Base-by-base conservation (phyloP, 2,329 filamentous ascomycete genomes). In the Trichoderma arundinaceum region DNA sequence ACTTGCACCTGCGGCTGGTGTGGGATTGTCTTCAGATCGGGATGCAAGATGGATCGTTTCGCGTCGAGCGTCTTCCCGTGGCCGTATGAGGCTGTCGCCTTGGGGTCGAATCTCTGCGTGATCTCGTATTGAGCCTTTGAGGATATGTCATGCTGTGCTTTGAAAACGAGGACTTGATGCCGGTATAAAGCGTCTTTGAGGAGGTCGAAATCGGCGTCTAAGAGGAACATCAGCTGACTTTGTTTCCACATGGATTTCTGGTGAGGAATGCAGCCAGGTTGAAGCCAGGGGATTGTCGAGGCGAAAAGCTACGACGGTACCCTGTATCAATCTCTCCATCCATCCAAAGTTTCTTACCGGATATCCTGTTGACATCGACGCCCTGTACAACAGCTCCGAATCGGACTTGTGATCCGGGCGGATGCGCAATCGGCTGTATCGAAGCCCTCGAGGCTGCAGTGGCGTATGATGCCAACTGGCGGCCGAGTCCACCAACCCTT, bases 21-120 rank as follows among this genome's bases (percentile, higher is more conserved):
- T 0, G 91, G 90, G 48, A 94, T 86, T 0, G 91, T 93, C 79
- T 93, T 92, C 17, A 94, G 82, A 71, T 94, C 91, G 0, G 91
- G 91, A 73, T 93, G 90, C 17, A 94, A 83, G 71, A 94, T 87
- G 64, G 82, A 85, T 57, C 82, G 84, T 74, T 84, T 83, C 32
- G 80, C 79, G 71, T 92, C 90, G 54, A 92, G 80, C 0, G 89
- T 91, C 77, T 90, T 91, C 73, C 90, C 91, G 74, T 93, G 91
- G 15, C 91, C 91, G 76, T 94, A 94, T 13, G 83, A 84, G 13
- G 82, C 82, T 1, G 83, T 82, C 6, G 85, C 84, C 2, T 80
- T 72, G 0, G 90, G 90, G 71, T 94, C 91, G 76, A 94, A 94
- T 64, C 86, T 85, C 58, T 85, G 87, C 2, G 90, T 94, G 46